Base-by-base conservation (phyloP, 257 asterid genomes). In the Apocynum venetum region DNA sequence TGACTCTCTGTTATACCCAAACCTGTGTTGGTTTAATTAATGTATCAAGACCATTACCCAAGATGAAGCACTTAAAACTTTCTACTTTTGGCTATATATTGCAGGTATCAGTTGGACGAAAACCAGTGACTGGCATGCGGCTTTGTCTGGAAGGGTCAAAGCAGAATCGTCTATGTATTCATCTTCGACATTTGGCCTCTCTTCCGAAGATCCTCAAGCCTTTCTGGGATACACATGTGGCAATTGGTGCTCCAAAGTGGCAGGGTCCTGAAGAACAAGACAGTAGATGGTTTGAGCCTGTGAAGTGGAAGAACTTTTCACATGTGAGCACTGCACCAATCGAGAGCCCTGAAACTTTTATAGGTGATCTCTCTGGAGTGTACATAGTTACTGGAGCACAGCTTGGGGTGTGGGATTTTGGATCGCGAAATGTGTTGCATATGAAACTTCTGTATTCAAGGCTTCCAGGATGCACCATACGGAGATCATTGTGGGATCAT, bases 181-280 rank as follows among this genome's bases (percentile, higher is more conserved):
- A 89, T 80, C 86, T 93, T 66, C 96, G 88, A 82, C 96, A 93
- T 82, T 52, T 91, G 48, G 81, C 73, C 11, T 73, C 83, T 31
- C 93, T 91, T 74, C 98, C 97, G 17, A 91, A 87, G 89, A 86
- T 91, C 80, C 92, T 91, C 55, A 93, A 84, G 78, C 96, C 97
- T 1, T 83, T 86, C 76, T 93, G 98, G 98, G 96, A 93, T 76
- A 19, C 88, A 0, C 92, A 91, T 10, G 68, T 93, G 36, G 91
- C 94, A 12, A 91, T 93, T 10, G 98, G 97, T 60, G 94, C 97
- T 68, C 97, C 96, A 10, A 93, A 87, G 81, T 91, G 97, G 97
- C 97, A 89, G 81, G 97, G 96, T 6, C 96, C 97, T 0, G 96
- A 93, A 78, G 97, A 93, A 78, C 97, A 93, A 82, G 97, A 93